Evolutionary conservation across 2,329 filamentous ascomycete species (phyloP).

Genomic region (Colletotrichum orbiculare): DNA sequence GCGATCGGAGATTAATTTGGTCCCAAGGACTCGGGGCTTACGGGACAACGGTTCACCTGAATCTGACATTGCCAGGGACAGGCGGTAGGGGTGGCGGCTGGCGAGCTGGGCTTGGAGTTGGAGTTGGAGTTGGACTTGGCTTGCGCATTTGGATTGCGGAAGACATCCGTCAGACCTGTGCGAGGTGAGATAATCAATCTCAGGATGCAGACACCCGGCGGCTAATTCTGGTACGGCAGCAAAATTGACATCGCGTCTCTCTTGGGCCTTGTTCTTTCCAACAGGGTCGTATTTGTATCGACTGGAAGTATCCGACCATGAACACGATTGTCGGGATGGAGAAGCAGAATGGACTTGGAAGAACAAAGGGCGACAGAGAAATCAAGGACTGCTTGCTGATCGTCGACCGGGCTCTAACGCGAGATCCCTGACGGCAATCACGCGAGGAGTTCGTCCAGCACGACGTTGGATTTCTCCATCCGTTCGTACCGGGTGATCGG

Average conservation of each 20-base stretch:
- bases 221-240: too few species aligned
- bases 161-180: neutral
- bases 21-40: slow-evolving; percentile 11
- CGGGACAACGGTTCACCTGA: slow-evolving; percentile 16
- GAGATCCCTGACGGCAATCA: slow-evolving; percentile 29
- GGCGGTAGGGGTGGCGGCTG: neutral
- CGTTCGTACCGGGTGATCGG: slow-evolving; percentile 33
- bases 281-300: too few species aligned
- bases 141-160: too few species aligned
- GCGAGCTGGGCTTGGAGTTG: too few species aligned
- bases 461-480: slow-evolving; percentile 23
- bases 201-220: slow-evolving; percentile 17
- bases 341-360: neutral
- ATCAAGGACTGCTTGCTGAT: neutral
- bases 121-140: too few species aligned
- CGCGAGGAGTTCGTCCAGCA: slow-evolving; percentile 22
- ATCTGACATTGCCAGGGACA: slow-evolving; percentile 18
- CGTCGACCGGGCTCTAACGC: neutral
- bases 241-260: neutral
- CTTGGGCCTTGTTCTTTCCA: too few species aligned
- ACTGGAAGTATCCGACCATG: too few species aligned
- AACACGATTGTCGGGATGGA: neutral
- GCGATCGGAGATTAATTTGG: slow-evolving; percentile 31
- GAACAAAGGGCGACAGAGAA: neutral
- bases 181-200: slow-evolving; percentile 2